Conservation (phyloP, 2,329 filamentous ascomycete genomes). For the Colletotrichum chrysophilum region DNA sequence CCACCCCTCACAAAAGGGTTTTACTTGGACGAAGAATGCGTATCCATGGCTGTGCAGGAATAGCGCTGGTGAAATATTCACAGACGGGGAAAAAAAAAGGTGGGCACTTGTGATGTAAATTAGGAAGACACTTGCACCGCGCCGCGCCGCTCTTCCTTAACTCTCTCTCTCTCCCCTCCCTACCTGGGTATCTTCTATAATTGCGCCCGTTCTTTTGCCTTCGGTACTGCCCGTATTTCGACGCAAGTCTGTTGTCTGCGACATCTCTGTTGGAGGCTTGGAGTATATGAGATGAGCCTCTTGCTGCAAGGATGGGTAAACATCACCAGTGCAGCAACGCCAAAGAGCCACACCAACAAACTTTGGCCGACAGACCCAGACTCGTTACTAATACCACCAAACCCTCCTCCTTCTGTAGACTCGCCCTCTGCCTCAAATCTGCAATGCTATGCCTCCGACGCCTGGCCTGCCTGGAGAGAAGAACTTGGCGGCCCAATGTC, state of each 20-base stretch:
- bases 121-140: background rate
- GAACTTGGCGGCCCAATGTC: background rate
- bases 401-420: background rate
- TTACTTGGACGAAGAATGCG: constrained; percentile 13
- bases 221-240: background rate
- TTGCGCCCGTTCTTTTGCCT: background rate
- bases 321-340: background rate
- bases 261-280: background rate
- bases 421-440: background rate
- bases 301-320: background rate
- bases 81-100: background rate
- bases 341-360: background rate
- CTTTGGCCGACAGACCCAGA: background rate
- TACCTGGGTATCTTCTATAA: background rate
- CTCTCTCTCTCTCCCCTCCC: background rate
- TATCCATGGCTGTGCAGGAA: constrained; percentile 15
- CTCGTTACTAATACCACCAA: background rate
- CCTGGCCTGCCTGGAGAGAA: background rate
- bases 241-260: background rate
- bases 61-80: background rate
- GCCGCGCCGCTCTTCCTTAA: background rate
- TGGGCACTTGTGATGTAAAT: constrained; percentile 3
- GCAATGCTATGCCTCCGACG: background rate
- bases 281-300: background rate
- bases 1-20: background rate